A percentile compares a stretch with the other conserved stretches of the same genome.
Evolutionary conservation across 73 alveolate genomes (phyloP).

Genomic region (Paramecium bursaria): DNA sequence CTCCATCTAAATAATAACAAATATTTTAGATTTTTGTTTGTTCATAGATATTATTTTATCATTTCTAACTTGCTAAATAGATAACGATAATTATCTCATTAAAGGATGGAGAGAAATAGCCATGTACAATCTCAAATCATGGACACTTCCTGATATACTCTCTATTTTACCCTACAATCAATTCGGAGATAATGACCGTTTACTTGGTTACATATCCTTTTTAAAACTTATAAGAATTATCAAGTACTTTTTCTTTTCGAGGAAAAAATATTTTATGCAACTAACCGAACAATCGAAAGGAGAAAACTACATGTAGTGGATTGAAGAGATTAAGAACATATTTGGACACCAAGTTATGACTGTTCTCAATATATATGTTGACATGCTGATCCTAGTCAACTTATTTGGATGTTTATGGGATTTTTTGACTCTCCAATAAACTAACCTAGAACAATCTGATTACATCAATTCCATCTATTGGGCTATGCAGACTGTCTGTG

Average conservation of each 20-base stretch:
- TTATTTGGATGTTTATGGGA: constrained; percentile 46
- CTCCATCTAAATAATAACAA: constrained; percentile 6
- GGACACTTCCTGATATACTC: constrained; percentile 45
- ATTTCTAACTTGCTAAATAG: constrained; percentile 39
- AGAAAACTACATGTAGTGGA: not conserved
- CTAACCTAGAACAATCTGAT: not conserved
- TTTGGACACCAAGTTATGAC: constrained; percentile 2
- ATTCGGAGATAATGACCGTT: not conserved
- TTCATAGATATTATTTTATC: constrained; percentile 24
- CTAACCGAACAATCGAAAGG: not conserved
- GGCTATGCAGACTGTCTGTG: constrained; percentile 82
- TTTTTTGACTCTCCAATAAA: not conserved
- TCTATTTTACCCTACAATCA: constrained; percentile 47
- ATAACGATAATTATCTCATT: constrained; percentile 12
- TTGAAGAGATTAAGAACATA: not conserved
- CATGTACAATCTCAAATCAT: constrained; percentile 27
- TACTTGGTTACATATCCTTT: not conserved
- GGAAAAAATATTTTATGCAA: too few species aligned
- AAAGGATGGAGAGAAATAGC: not conserved
- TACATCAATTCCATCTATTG: constrained; percentile 67
- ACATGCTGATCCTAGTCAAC: constrained; percentile 18
- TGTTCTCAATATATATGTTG: not conserved
- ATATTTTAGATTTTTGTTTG: not conserved
- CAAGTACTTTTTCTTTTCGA: too few species aligned
- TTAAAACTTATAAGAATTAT: constrained; percentile 23